Conservation (phyloP, 2,329 filamentous ascomycete genomes). For the Colletotrichum sp. region DNA sequence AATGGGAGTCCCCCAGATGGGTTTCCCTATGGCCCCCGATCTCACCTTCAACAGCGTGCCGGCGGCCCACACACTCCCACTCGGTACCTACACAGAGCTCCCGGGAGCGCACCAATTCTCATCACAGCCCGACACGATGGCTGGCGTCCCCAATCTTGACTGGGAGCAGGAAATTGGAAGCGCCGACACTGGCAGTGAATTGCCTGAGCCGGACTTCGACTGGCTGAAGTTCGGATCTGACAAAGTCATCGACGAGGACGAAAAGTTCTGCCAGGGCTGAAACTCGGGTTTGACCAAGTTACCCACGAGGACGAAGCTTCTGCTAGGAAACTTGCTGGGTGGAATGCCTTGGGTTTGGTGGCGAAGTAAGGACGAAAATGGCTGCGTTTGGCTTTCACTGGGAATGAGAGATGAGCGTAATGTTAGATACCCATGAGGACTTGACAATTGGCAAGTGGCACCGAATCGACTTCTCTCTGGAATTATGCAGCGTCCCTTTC, state of each 20-base stretch:
- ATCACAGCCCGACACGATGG: rapidly evolving
- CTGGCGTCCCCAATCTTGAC: rapidly evolving
- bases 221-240: too few species aligned
- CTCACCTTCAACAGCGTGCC: rapidly evolving
- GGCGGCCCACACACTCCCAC: rapidly evolving
- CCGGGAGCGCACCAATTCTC: rapidly evolving
- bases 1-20: neutral
- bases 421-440: neutral
- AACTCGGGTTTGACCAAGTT: rapidly evolving
- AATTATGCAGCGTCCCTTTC: rapidly evolving
- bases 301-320: too few species aligned
- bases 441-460: neutral
- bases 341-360: rapidly evolving
- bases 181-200: neutral
- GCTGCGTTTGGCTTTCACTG: neutral
- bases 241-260: too few species aligned
- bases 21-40: neutral
- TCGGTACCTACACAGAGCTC: neutral
- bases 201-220: too few species aligned
- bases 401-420: neutral
- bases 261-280: too few species aligned
- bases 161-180: rapidly evolving
- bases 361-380: rapidly evolving
- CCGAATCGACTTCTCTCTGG: neutral
- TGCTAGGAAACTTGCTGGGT: neutral